Evolutionary conservation across 768 basidiomycete genomes (phyloP), one percentile per base, ranked within the genome.

Genomic region (Mrakia blollopis): DNA sequence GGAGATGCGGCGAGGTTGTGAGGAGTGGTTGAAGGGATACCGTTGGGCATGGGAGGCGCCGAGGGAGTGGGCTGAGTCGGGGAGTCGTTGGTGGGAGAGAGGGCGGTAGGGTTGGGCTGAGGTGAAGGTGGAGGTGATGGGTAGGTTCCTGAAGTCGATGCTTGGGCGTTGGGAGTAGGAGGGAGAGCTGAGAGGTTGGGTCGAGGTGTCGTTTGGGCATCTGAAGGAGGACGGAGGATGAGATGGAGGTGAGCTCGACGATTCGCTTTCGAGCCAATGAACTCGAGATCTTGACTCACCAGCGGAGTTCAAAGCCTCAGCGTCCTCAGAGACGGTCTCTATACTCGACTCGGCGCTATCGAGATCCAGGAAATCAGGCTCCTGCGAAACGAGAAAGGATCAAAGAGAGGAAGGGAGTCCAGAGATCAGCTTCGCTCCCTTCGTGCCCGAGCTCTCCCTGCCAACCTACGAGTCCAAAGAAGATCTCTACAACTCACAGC

Each of bases 311-410:
- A 35, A 18, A 2, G 39, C 37, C 10, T 13, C 57, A 57, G 57
- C n/a, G n/a, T 57, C 57, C 39, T 68, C 37, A n/a, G 25, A 3
- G 44, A 13, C 25, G 25, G 35, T 68, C 62, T 21, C 21, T 10
- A 16, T 11, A 16, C 14, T 32, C 25, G 60, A 6, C 13, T 50
- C 44, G 6, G 41, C 57, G 70, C 18, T 67, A 81, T 96, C 86
- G 63, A 97, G 87, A 83, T 97, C 93, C 72, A 97, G 86, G 80
- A 91, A 93, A 65, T 95, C 93, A 2, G 93, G 92, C 80, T 81
- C 82, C 76, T 81, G 76, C 75, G 21, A 68, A 44, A 61, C 28
- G n/a, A 54, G 54, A 67, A 37, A 25, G 6, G 73, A 52, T 65
- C 6, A 30, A 28, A 21, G 44, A 32, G 62, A 47, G 28, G 61